Conservation (phyloP, 352 stramenopile genomes). For the Globisporangium sylvaticum region DNA sequence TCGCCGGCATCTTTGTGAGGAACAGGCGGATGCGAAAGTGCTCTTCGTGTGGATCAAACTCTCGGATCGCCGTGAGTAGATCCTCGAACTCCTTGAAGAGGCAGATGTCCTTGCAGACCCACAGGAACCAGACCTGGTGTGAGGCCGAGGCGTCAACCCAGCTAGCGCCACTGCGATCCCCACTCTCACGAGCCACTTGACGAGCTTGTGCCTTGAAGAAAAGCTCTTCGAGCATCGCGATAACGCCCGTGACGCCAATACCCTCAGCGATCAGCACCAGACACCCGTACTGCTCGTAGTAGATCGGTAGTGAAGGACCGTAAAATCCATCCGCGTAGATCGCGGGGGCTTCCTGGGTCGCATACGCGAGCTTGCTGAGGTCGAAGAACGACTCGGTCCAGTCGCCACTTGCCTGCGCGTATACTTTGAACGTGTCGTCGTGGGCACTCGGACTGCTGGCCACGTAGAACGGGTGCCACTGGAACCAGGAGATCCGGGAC, state of each 20-base stretch:
- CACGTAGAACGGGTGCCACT: slow-evolving; percentile 31
- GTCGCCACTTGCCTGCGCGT: slow-evolving; percentile 16
- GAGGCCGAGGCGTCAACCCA: background rate
- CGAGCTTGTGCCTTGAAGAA: slow-evolving; percentile 13
- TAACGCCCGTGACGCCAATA: slow-evolving; percentile 21
- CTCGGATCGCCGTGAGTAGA: slow-evolving; percentile 20
- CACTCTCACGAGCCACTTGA: background rate
- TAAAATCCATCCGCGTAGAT: slow-evolving; percentile 34
- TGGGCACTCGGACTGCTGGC: slow-evolving; percentile 21
- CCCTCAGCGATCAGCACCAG: slow-evolving; percentile 30
- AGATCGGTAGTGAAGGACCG: slow-evolving; percentile 10
- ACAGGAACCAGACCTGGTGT: slow-evolving; percentile 25
- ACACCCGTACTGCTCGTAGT: slow-evolving; percentile 27
- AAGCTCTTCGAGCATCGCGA: slow-evolving; percentile 28
- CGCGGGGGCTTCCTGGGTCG: slow-evolving; percentile 18
- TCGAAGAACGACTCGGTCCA: slow-evolving; percentile 26
- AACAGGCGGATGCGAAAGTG: slow-evolving; percentile 27
- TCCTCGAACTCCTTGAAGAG: slow-evolving; percentile 34
- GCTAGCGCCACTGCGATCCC: background rate
- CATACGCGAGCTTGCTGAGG: slow-evolving; percentile 25
- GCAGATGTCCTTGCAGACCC: slow-evolving; percentile 22
- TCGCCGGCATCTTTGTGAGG: slow-evolving; percentile 18
- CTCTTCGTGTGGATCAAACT: slow-evolving; percentile 21
- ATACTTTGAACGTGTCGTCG: slow-evolving; percentile 22
- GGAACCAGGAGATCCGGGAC: slow-evolving; percentile 24